Evolutionary conservation across 805 yeast genomes (phyloP).

Genomic region (Starmerella vitae): DNA sequence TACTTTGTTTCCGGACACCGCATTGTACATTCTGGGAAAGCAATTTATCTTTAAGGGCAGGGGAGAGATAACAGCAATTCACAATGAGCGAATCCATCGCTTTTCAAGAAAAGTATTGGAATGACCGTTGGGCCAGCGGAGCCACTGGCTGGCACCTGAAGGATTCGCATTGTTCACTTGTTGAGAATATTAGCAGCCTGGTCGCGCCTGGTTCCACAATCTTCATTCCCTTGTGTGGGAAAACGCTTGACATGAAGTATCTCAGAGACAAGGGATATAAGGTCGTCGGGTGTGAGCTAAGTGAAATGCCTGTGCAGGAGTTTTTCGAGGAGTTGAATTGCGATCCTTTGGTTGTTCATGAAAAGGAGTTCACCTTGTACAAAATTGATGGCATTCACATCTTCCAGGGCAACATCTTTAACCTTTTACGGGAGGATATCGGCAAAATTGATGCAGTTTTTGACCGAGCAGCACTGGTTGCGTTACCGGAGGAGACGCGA

Average conservation of each 20-base stretch:
- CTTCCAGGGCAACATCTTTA: not conserved
- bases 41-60: not conserved
- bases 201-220: not conserved
- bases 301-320: constrained; percentile 8
- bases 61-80: too few species aligned
- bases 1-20: constrained; percentile 17
- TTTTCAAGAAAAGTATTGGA: constrained; percentile 8
- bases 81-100: not conserved
- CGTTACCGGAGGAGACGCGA: constrained; percentile 9
- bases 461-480: constrained; percentile 17
- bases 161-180: constrained; percentile 10
- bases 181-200: constrained; percentile 4
- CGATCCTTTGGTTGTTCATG: too few species aligned
- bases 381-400: not conserved
- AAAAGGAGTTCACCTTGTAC: not conserved
- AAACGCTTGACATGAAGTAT: constrained; percentile 11
- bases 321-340: constrained; percentile 9
- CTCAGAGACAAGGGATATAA: constrained; percentile 7
- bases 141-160: constrained; percentile 13
- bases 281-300: constrained; percentile 14
- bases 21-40: not conserved
- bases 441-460: constrained; percentile 14
- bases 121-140: constrained; percentile 7
- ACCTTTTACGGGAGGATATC: constrained; percentile 9
- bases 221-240: constrained; percentile 16